Base-by-base conservation (phyloP, 1,139 yeast species). In the Taphrina wiesneri region DNA sequence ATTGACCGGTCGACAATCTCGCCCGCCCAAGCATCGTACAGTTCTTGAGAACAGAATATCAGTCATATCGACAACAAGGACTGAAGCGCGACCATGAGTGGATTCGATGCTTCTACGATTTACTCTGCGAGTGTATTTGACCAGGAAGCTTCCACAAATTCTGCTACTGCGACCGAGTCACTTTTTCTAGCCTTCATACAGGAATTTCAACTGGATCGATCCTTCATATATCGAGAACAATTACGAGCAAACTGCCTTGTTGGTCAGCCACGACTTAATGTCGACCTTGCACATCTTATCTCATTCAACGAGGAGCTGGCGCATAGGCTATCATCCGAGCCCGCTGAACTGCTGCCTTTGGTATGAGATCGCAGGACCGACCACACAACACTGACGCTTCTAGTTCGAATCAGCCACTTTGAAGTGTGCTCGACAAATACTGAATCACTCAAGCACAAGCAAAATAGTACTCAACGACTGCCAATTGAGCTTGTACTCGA, bases 251-350 rank as follows among this genome's bases (percentile, higher is more conserved):
- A 92, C 75, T 80, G 95, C 66, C 80, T 92, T 67, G 86, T 90
- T 70, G 86, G 87, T 70, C 85, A 87, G 73, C 91, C 86, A 77
- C 83, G 82, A 57, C 78, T 95, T 63, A 82, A 85, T 4, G 96
- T 95, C 23, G 86, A 90, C 72, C 82, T 90, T 63, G 96, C 88
- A 67, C 97, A 95, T 75, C 80, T 95, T 68, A 88, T 92, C 69
- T 87, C 91, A 3, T 93, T 84, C 78, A 89, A 90, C 74, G 98
- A 91, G 74, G 96, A 90, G 71, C 81, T 95, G 67, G 92, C 91
- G 74, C 93, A 91, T 76, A 85, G 85, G 71, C 80, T 95, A 70
- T 79, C 86, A 66, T 96, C 90, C 73, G 95, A 90, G 73, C 99
- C 99, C 0, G 81, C 88, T 1, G 97, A 90, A 66, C 85, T 90